Base-by-base conservation (phyloP, 768 basidiomycete species). In the Termitomyces sp. region DNA sequence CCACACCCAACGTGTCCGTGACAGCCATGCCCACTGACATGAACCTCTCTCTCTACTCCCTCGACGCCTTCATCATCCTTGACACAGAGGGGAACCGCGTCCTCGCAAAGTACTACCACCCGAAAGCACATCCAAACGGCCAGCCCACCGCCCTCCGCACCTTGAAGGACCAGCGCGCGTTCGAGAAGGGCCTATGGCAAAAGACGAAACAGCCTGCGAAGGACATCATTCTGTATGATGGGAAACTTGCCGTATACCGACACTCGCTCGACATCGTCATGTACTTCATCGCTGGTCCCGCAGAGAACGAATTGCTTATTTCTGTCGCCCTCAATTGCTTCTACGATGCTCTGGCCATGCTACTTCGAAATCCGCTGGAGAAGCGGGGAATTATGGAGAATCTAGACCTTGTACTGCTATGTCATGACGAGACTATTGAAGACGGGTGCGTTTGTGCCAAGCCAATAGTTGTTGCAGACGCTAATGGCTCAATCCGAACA, bases 301-400 rank as follows among this genome's bases (percentile, higher is more conserved):
- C 78, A 2, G 95, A 97, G 75, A 99, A 99, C 74, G 97, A 99
- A 72, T 83, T 98, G 56, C 97, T 98, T 93, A 85, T 98, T 37
- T 84, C 90, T 58, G 75, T 84, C n/a, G 89, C 92, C 16, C 85
- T 98, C 16, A 80, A 78, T 41, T 91, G 93, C 0, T 88, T 97
- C 68, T 79, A 85, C 52, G 97, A 98, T 67, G 93, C 95, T 37
- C 76, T 95, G 27, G 83, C 86, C 20, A 78, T 98, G 68, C 79
- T 98, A 34, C 80, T 99, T 31, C 81, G 95, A 47, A 95, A 95
- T 69, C 87, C 94, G 67, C 83, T 98, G 16, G 97, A 99, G 79
- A 98, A 98, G 76, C 81, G 96, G 15, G 91, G 88, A 11, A 88
- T 98, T 45, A 76, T 98, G 54, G 97, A 98, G 77, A 98, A 94